Conservation (phyloP, 2,329 filamentous ascomycete species). For the Dendryphion nanum region DNA sequence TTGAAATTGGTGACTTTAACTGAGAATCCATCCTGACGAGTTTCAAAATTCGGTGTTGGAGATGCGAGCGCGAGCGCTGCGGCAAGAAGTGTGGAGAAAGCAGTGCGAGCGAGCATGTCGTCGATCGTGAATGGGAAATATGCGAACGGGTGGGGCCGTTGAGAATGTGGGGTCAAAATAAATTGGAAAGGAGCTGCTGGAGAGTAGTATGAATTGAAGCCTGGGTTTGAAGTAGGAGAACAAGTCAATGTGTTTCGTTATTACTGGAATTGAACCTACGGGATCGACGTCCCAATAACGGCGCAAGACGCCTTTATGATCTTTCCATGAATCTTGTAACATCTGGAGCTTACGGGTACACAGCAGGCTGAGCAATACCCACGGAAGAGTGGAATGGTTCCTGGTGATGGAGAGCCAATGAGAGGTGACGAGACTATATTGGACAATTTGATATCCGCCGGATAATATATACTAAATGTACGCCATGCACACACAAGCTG, state of each 20-base stretch:
- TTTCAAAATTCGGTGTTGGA: background rate
- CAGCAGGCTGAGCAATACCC: background rate
- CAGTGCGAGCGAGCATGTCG: too few species aligned
- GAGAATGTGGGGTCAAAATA: background rate
- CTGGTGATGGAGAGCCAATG: slow-evolving; percentile 4
- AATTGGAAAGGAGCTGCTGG: background rate
- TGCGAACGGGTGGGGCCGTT: too few species aligned
- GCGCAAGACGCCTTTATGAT: background rate
- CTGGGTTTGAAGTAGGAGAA: too few species aligned
- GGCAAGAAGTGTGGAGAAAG: too few species aligned
- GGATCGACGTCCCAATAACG: background rate
- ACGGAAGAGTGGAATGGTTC: slow-evolving; percentile 1
- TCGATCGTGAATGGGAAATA: too few species aligned
- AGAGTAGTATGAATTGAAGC: background rate
- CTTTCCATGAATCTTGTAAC: background rate
- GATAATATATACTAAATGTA: too few species aligned
- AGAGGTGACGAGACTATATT: slow-evolving; percentile 4
- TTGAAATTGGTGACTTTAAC: slow-evolving; percentile 11
- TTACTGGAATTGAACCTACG: background rate
- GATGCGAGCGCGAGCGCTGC: too few species aligned
- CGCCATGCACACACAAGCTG: too few species aligned
- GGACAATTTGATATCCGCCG: slow-evolving; percentile 1
- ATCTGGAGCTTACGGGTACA: background rate
- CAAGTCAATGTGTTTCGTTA: too few species aligned
- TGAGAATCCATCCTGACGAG: background rate